Evolutionary conservation across 1,139 yeast species (phyloP), one percentile per base, ranked within the genome.

Genomic region (Kazachstania sp.): DNA sequence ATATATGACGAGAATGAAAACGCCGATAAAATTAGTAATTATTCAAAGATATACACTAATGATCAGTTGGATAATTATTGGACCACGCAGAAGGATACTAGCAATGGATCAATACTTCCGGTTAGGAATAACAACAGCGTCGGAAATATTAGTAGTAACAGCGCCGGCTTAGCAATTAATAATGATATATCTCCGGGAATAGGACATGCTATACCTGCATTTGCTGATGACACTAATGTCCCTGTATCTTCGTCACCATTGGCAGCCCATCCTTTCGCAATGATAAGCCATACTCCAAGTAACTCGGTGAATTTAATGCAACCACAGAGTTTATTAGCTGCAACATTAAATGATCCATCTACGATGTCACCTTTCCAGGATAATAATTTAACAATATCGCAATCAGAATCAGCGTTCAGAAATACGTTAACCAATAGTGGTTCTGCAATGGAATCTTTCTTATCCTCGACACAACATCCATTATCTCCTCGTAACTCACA

Each of bases 51-150:
- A 1, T 63, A 60, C 43, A 63, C 67, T 11, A 61, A 57, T 2
- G 66, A 60, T 42, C 63, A 63, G 49, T 45, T 63, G 32, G 67
- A 63, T 45, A 59, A 56, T 39, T 63, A 60, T 48, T 63, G 67
- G 67, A 51, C 50, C 8, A 53, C 45, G 18, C 57, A 55, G 48
- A 43, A 49, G 18, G 41, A 36, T 30, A 19, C 28, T 3, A 38
- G 28, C n/a, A 44, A 29, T 37, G 42, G 43, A 11, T 20, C 32
- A 6, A 39, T 39, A n/a, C 3, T 39, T 9, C 45, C 43, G 2
- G 39, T 41, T 29, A 32, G 41, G 8, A 29, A 29, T 7, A 30
- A 34, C 11, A 16, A 15, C 15, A 37, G 32, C 16, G 26, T 36
- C 8, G 26, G 37, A 35, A 43, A 39, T 28, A 34, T 34, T 4